Evolutionary conservation across 305 asterid genomes (phyloP).

Genomic region (Fraxinus dipetala): DNA sequence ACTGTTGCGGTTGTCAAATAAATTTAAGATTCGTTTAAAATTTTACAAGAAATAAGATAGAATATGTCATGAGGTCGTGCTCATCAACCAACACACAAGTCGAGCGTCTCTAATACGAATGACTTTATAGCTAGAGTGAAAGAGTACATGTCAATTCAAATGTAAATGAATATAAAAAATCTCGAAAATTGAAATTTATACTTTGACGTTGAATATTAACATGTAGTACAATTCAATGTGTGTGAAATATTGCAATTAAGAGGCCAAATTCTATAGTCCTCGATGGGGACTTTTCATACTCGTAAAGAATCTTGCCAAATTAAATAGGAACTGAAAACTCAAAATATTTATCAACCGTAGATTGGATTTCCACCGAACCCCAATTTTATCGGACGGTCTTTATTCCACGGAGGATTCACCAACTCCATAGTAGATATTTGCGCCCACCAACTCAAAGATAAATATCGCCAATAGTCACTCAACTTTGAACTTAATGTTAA

Average conservation of each 20-base stretch:
- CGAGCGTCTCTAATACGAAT: neutral
- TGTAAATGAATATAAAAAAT: neutral
- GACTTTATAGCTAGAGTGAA: neutral
- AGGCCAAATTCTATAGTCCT: neutral
- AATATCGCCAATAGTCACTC: neutral
- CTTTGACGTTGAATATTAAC: neutral
- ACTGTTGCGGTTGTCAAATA: neutral
- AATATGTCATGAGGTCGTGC: neutral
- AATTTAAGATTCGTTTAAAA: neutral
- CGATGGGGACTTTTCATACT: neutral
- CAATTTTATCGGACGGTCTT: neutral
- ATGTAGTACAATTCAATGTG: neutral
- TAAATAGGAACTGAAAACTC: neutral
- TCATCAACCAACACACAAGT: too few relatives aligned
- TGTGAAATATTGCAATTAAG: neutral
- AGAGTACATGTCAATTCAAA: neutral
- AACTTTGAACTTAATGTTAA: neutral
- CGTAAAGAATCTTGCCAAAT: neutral
- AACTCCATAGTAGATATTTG: neutral
- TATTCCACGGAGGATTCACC: neutral
- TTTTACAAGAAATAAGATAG: neutral
- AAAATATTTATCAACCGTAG: neutral
- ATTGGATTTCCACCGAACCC: neutral
- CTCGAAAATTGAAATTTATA: neutral
- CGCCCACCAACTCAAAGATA: neutral